Base-by-base conservation (phyloP, 2,329 filamentous ascomycete species). In the Septoria linicola region DNA sequence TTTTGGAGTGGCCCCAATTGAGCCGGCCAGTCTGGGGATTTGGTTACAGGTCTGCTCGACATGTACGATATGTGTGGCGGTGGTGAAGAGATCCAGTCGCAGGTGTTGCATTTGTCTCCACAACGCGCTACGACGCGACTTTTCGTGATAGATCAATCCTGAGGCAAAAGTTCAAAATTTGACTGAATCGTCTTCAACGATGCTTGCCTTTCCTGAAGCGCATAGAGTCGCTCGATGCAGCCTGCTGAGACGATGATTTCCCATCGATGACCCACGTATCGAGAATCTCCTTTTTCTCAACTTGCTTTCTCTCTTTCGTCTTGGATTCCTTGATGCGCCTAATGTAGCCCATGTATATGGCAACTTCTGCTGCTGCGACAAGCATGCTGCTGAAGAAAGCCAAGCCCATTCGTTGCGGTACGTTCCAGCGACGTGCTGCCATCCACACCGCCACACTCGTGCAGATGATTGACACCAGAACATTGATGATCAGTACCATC, bases 401-500 rank as follows among this genome's bases (percentile, higher is more conserved):
- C 42, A 91, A 69, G 32, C 87, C 85, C 54, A 93, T 66, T 20
- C 88, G 75, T 36, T 82, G 78, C 0, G 87, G 83, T 1, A 85
- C 80, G 56, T 79, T 84, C 88, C 87, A 92, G 78, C 87, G 88
- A 43, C 83, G 77, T 1, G 85, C 85, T 13, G 80, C 79, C n/a
- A 90, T 77, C 88, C 88, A 93, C 27, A 93, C 79, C 6, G 87
- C 88, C 2, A 80, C 83, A 2, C 83, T 86, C 43, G 87, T 87
- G 37, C 91, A 88, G 2, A 92, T 74, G 46, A 96, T 87, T 44
- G 89, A 95, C 46, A 96, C 77, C 32, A 96, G 73, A 43, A 97
- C 89, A 68, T 97, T 99, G 63, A 95, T 78, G 44, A 97, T 89
- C 6, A 97, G 76, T 35, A 87, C 84, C 50, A 93, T 73, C 64